Evolutionary conservation across 2,329 filamentous ascomycete species (phyloP), one percentile per base, ranked within the genome.

Genomic region (Leptoxyphium fumago): DNA sequence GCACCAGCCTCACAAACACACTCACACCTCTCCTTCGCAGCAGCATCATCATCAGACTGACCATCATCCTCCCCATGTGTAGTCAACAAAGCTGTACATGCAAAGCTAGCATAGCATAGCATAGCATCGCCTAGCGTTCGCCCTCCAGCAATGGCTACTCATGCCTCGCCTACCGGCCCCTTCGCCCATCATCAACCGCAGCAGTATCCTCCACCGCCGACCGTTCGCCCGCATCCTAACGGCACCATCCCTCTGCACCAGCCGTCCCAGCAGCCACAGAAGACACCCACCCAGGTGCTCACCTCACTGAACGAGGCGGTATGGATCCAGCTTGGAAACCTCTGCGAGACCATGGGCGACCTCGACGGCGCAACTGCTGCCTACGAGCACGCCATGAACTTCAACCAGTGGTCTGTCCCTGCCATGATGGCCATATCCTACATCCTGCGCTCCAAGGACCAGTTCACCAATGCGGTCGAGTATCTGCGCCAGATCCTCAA

Each of bases 341-440:
- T 94, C 49, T 84, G 85, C 17, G 89, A 98, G 68, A 69, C 91
- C 55, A 77, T 95, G 68, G 84, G 85, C 52, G 84, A 91, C 56
- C 72, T 84, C 38, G 89, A 96, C 48, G 85, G 89, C 59, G 89
- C 89, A 42, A 84, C 91, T 71, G 73, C 78, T 52, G 84, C 88
- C 39, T 98, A 95, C 63, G 87, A 96, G 64, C 82, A 84, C 61
- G 91, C 88, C 38, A 73, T 96, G 48, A 76, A 78, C 53, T 84
- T 88, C 61, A 96, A 96, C 60, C 77, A 79, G 40, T 85, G 84
- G 69, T 96, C 89, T 14, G 82, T 91, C 41, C 77, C 79, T 0
- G 91, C 91, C 28, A 89, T 96, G 84, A 93, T 87, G 55, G 84
- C 87, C 48, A 94, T 96, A 52, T 91, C 88, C 46, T 78, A 84